phyloP scores from a whole-genome alignment of 305 asterid genomes.

The Solanum hybrid region DNA sequence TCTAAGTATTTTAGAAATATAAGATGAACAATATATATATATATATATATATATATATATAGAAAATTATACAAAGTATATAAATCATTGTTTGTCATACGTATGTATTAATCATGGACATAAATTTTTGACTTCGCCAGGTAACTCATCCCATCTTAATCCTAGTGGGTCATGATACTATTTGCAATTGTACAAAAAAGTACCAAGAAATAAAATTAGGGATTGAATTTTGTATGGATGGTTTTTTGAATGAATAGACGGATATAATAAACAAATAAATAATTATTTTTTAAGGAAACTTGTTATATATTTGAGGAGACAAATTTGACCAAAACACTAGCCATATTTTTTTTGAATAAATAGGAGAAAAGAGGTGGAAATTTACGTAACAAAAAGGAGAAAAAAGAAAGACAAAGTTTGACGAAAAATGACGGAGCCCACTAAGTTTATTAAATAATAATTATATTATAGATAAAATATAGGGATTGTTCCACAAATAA shows the following conservation, averaged over 20 bases:
- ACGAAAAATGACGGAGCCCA: slow-evolving; percentile 2
- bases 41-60: no score
- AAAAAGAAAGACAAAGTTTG: background rate
- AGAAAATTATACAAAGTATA: background rate
- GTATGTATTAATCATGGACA: background rate
- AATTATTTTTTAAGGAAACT: background rate
- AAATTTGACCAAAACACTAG: background rate
- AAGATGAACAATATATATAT: no score
- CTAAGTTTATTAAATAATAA: background rate
- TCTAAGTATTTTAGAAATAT: no score
- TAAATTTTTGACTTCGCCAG: background rate
- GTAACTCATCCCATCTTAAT: background rate
- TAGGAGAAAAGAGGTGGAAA: background rate
- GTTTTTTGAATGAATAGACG: background rate
- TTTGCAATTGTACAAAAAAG: background rate
- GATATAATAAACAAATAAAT: background rate
- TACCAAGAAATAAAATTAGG: background rate
- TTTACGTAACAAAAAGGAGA: background rate
- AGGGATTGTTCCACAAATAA: background rate
- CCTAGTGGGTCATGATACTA: background rate
- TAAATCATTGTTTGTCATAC: background rate
- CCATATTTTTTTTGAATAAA: background rate
- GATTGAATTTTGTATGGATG: background rate
- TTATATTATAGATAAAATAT: background rate
- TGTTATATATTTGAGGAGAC: background rate